Conservation (phyloP, 106 monocot genomes). For the Acorus gramineus region DNA sequence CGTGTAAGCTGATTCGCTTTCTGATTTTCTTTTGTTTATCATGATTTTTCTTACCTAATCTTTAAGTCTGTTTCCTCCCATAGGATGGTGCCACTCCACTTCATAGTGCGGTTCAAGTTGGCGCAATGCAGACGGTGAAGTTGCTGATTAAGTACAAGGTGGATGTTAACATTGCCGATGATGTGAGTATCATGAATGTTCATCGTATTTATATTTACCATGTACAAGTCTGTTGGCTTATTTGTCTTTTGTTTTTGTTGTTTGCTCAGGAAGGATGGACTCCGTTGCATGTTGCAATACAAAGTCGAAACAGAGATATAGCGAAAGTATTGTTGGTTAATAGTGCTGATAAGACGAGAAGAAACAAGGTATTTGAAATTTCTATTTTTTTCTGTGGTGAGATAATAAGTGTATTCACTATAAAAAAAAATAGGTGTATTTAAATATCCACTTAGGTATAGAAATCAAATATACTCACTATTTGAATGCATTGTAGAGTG, state of each 20-base stretch:
- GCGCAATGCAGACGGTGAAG: conserved; percentile 92
- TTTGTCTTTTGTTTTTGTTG: neutral
- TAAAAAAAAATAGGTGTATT: no score
- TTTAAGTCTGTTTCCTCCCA: no score
- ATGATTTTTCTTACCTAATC: neutral
- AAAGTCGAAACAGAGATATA: conserved; percentile 81
- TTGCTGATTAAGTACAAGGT: conserved; percentile 82
- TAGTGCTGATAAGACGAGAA: conserved; percentile 80
- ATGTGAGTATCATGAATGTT: conserved; percentile 36
- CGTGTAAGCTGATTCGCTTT: conserved; percentile 26
- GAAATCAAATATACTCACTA: no score
- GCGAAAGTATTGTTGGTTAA: conserved; percentile 78
- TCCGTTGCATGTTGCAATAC: conserved; percentile 81
- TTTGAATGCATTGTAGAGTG: no score
- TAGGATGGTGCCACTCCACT: conserved; percentile 89
- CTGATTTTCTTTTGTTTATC: neutral
- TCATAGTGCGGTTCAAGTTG: conserved; percentile 93
- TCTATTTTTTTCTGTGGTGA: neutral
- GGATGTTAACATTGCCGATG: conserved; percentile 86
- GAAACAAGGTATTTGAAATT: conserved; percentile 51
- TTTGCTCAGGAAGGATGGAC: conserved; percentile 87
- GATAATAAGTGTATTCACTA: neutral
- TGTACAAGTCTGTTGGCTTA: neutral
- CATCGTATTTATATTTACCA: neutral
- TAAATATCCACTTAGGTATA: no score